Percentiles rank a stretch among this genome's conserved stretches.
Evolutionary conservation across 2,329 filamentous ascomycete species (phyloP).

Genomic region (Aspergillus awamori): DNA sequence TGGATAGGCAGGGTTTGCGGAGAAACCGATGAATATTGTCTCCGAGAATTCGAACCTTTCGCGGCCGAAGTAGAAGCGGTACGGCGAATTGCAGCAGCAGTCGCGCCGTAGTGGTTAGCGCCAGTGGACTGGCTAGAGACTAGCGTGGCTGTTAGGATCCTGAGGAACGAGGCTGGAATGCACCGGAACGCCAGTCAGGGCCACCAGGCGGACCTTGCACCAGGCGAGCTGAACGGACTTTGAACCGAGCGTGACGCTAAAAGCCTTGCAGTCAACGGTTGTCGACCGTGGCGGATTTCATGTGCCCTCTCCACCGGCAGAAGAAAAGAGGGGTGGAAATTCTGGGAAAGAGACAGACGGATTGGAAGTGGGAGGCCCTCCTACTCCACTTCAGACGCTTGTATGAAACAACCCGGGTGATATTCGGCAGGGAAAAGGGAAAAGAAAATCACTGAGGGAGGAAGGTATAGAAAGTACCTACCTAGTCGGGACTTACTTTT

Average conservation of each 20-base stretch:
- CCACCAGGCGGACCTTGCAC: slow-evolving; percentile 28
- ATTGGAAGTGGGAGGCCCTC: slow-evolving; percentile 9
- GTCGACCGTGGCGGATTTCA: slow-evolving; percentile 14
- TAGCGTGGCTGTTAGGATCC: slow-evolving; percentile 8
- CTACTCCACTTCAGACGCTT: slow-evolving; percentile 20
- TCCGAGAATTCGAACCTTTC: slow-evolving; percentile 22
- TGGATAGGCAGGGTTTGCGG: slow-evolving; percentile 23
- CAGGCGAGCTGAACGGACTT: slow-evolving; percentile 15
- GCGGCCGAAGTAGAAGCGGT: slow-evolving; percentile 15
- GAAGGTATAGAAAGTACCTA: not conserved
- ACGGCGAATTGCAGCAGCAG: not conserved
- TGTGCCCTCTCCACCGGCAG: slow-evolving; percentile 14
- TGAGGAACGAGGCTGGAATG: slow-evolving; percentile 15
- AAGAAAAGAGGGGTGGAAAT: slow-evolving; percentile 5
- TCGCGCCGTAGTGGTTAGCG: not conserved
- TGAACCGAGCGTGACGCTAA: slow-evolving; percentile 25
- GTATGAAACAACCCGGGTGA: slow-evolving; percentile 23
- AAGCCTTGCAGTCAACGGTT: slow-evolving; percentile 19
- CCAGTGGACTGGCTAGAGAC: slow-evolving; percentile 1
- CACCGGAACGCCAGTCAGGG: slow-evolving; percentile 19
- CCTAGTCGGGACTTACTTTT: too few species aligned
- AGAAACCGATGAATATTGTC: slow-evolving; percentile 14
- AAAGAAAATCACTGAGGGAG: not conserved
- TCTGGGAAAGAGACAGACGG: slow-evolving; percentile 4
- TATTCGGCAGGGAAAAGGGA: slow-evolving; percentile 9